Percentiles rank a stretch among this genome's conserved stretches.
Evolutionary conservation across 768 basidiomycete genomes (phyloP).

Genomic region (Daedalea quercina): DNA sequence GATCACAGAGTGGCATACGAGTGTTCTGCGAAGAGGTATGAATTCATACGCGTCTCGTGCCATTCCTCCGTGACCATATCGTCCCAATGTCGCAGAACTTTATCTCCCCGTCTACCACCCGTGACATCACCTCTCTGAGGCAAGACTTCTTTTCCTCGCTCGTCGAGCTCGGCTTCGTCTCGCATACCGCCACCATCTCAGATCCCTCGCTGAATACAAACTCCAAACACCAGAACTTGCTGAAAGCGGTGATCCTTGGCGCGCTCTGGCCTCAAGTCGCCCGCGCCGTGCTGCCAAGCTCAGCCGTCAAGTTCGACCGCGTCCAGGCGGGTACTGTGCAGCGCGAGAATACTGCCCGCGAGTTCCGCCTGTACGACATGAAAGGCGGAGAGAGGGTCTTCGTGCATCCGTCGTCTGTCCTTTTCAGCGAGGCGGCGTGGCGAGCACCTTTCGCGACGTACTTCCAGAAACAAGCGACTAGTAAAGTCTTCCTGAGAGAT

Average conservation of each 20-base stretch:
- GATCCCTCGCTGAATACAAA: constrained; percentile 56
- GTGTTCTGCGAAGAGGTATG: constrained; percentile 68
- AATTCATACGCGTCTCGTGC: constrained; percentile 5
- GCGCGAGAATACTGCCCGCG: constrained; percentile 77
- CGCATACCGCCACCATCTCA: constrained; percentile 36
- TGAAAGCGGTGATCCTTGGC: constrained; percentile 81
- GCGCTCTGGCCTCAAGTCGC: constrained; percentile 85
- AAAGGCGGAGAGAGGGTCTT: constrained; percentile 53
- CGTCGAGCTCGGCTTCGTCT: constrained; percentile 62
- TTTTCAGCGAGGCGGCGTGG: constrained; percentile 71
- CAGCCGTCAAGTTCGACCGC: constrained; percentile 78
- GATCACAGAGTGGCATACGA: constrained; percentile 37
- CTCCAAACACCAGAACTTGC: constrained; percentile 58
- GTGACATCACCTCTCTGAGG: constrained; percentile 73
- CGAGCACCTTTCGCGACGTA: constrained; percentile 76
- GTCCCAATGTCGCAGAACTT: constrained; percentile 52
- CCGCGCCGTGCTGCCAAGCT: constrained; percentile 64
- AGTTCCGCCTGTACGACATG: constrained; percentile 78
- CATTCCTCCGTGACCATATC: neutral
- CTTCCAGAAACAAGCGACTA: constrained; percentile 77
- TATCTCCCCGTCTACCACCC: constrained; percentile 65
- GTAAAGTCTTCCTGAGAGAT: constrained; percentile 80
- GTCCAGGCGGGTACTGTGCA: constrained; percentile 79
- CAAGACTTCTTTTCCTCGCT: constrained; percentile 72
- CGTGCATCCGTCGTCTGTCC: constrained; percentile 74